phyloP scores from a whole-genome alignment of 2,329 filamentous ascomycete genomes.

The Calonectria henricotiae region DNA sequence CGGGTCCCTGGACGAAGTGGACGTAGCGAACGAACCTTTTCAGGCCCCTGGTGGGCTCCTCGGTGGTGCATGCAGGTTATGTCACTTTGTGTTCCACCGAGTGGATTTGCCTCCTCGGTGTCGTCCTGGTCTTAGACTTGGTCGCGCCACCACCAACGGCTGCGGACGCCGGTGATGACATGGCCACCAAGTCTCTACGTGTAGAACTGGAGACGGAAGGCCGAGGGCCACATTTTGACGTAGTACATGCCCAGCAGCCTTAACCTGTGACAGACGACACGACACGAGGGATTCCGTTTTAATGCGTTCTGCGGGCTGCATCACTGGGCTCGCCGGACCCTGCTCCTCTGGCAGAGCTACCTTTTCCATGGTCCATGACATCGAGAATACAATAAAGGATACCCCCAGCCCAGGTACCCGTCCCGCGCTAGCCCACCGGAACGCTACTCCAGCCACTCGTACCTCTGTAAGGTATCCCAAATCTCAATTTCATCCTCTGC shows the following conservation, averaged over 20 bases:
- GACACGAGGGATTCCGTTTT: conserved; percentile 5
- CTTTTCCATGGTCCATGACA: conserved; percentile 21
- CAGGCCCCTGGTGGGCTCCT: conserved; percentile 30
- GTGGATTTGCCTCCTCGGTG: conserved; percentile 30
- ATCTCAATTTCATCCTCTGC: conserved; percentile 36
- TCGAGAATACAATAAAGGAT: conserved; percentile 6
- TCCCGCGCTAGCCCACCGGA: neutral
- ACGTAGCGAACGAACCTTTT: conserved; percentile 34
- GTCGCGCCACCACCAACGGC: conserved; percentile 37
- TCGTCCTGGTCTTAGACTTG: conserved; percentile 23
- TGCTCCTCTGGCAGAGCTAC: conserved; percentile 7
- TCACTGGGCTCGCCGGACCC: conserved; percentile 3
- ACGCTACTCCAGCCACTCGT: conserved; percentile 24
- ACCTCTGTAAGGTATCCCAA: conserved; percentile 29
- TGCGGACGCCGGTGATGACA: conserved; percentile 26
- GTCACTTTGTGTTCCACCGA: conserved; percentile 23
- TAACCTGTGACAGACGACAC: conserved; percentile 3
- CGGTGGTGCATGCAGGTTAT: conserved; percentile 29
- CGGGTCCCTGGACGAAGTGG: conserved; percentile 12
- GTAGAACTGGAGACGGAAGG: conserved; percentile 20
- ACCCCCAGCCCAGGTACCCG: conserved; percentile 23
- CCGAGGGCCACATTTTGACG: conserved; percentile 11
- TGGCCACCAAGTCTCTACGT: conserved; percentile 26
- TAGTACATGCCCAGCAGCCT: conserved; percentile 6
- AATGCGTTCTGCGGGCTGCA: conserved; percentile 11